A percentile compares a stretch with the other conserved stretches of the same genome.
These are phyloP conservation scores for Mycena kentingensis DNA, from an alignment of 768 basidiomycete genomes.

Conservation along the genomic window DNA sequence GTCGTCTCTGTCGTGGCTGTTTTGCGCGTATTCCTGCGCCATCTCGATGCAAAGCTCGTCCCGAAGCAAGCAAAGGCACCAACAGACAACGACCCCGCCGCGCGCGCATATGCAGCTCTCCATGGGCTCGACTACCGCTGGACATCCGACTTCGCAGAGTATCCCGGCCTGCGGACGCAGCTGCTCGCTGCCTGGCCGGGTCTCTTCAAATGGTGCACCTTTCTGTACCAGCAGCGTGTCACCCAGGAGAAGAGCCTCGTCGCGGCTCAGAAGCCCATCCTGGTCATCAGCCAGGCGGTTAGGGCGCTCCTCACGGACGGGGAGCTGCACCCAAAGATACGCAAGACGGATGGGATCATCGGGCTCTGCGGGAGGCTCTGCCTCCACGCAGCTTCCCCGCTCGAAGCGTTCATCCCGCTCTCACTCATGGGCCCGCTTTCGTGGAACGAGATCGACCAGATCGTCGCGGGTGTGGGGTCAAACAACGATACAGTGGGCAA, in stretches of 20 bases:
- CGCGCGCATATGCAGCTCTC: slow-evolving; percentile 5
- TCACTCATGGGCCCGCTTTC: not conserved
- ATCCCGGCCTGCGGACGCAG: slow-evolving; percentile 1
- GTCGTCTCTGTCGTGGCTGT: not conserved
- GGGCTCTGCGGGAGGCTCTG: slow-evolving; percentile 7
- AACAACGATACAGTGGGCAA: slow-evolving; percentile 3
- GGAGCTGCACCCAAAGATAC: not conserved
- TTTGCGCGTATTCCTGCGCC: not conserved
- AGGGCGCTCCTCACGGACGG: not conserved
- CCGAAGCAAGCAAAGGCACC: slow-evolving; percentile 1
- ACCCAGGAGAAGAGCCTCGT: not conserved
- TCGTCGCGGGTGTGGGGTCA: not conserved
- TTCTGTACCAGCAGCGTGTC: slow-evolving; percentile 9
- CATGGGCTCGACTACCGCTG: not conserved
- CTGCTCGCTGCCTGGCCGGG: slow-evolving; percentile 9
- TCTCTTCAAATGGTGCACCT: slow-evolving; percentile 9
- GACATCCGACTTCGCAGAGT: not conserved
- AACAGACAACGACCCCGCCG: slow-evolving; percentile 4
- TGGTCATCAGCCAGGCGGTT: not conserved
- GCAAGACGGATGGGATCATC: slow-evolving; percentile 3
- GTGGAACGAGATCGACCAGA: slow-evolving; percentile 3
- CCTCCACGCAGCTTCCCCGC: slow-evolving; percentile 1
- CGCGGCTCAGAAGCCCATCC: not conserved
- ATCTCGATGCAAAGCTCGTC: not conserved
- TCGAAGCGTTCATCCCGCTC: not conserved